Conservation (phyloP, 1,284 basidiomycete species). For the Hymenochaete sp. region DNA sequence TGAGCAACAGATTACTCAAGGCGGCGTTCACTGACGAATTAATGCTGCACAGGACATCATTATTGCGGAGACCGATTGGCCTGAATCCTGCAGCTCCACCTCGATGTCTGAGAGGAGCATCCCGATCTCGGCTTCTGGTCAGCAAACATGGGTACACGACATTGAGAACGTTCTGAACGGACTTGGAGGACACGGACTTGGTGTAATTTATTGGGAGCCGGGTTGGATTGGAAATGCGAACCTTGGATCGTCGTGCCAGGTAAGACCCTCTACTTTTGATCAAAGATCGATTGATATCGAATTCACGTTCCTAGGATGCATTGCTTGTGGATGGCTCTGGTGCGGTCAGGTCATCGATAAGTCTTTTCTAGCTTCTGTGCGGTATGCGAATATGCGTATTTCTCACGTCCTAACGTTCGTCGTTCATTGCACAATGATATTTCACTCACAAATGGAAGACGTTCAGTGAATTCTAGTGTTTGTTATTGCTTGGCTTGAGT, state of each 20-base stretch:
- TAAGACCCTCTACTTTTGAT: slow-evolving; percentile 25
- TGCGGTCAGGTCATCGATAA: slow-evolving; percentile 27
- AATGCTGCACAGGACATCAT: slow-evolving; percentile 35
- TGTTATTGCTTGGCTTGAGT: no score
- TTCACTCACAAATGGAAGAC: no score
- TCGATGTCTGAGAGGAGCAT: slow-evolving; percentile 42
- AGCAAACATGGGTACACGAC: slow-evolving; percentile 44
- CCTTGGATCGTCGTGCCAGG: slow-evolving; percentile 46
- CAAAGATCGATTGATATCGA: neutral
- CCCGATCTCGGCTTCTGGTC: slow-evolving; percentile 43
- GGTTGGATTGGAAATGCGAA: slow-evolving; percentile 53
- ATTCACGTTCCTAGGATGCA: slow-evolving; percentile 24
- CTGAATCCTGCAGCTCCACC: slow-evolving; percentile 39
- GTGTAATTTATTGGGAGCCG: slow-evolving; percentile 54
- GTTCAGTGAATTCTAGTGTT: no score
- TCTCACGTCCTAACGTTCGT: no score
- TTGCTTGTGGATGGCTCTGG: slow-evolving; percentile 28
- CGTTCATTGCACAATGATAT: no score
- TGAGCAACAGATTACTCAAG: slow-evolving; percentile 18
- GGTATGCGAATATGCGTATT: no score
- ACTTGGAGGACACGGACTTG: slow-evolving; percentile 38
- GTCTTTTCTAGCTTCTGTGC: slow-evolving; percentile 10
- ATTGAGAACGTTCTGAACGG: slow-evolving; percentile 40
- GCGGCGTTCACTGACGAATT: neutral
- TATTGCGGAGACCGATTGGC: slow-evolving; percentile 61